Conservation (phyloP, 257 asterid species). For the Penstemon newberryi region DNA sequence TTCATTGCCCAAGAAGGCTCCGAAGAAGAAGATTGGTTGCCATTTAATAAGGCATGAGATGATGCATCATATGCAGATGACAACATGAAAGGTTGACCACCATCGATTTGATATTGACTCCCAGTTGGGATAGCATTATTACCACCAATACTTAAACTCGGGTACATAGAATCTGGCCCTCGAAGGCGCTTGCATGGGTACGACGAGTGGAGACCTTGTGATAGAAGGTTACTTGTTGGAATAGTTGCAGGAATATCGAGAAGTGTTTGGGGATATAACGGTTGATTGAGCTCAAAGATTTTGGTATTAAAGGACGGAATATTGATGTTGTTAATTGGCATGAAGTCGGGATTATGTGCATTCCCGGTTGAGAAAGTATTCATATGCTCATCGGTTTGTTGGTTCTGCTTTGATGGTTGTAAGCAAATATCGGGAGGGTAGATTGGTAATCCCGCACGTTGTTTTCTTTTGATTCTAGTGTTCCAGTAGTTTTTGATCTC, state of each 20-base stretch:
- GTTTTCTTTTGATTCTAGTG: conserved; percentile 74
- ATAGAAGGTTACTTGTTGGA: conserved; percentile 43
- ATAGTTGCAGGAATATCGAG: conserved; percentile 43
- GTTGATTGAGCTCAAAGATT: conserved; percentile 43
- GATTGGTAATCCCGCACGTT: conserved; percentile 74
- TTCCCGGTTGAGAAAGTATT: conserved; percentile 44
- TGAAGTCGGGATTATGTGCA: conserved; percentile 43
- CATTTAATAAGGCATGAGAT: conserved; percentile 58
- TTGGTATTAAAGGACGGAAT: conserved; percentile 56
- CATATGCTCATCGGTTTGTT: conserved; percentile 37
- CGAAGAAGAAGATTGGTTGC: conserved; percentile 63
- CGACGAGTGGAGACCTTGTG: conserved; percentile 42
- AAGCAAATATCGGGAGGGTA: conserved; percentile 67
- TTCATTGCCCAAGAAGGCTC: conserved; percentile 72
- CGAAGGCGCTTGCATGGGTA: conserved; percentile 54
- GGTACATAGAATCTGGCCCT: conserved; percentile 39
- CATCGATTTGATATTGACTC: conserved; percentile 39
- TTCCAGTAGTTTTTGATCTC: conserved; percentile 94
- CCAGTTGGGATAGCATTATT: conserved; percentile 27
- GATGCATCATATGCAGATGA: conserved; percentile 40
- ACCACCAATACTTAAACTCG: conserved; percentile 29
- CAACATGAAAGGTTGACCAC: conserved; percentile 43
- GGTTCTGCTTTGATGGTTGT: conserved; percentile 48
- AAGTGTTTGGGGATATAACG: conserved; percentile 35
- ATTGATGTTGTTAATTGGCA: conserved; percentile 40